Percentiles rank a stretch among this genome's conserved stretches.
Evolutionary conservation across 441 rosid species (phyloP).

Genomic region (Isatis lusitanica): DNA sequence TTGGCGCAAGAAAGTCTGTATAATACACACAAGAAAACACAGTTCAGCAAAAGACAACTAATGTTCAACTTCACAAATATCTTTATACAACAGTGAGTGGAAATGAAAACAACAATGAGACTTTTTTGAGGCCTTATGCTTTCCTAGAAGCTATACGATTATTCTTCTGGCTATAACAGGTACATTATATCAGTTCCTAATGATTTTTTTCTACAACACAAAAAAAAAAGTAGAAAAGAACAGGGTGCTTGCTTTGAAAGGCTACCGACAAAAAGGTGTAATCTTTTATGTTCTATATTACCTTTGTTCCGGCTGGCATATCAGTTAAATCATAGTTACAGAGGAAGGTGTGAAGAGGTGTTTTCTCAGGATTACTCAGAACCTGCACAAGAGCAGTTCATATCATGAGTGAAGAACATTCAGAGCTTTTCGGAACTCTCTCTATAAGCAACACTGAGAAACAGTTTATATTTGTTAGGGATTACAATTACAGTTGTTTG

Average conservation of each 20-base stretch:
- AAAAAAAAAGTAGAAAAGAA: not conserved
- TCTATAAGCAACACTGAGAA: slow-evolving; percentile 11
- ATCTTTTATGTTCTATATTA: slow-evolving; percentile 38
- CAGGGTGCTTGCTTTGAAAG: not conserved
- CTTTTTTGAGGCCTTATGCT: not conserved
- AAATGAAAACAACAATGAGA: not conserved
- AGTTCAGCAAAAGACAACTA: not conserved
- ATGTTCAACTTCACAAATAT: slow-evolving; percentile 5
- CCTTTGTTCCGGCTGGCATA: slow-evolving; percentile 96
- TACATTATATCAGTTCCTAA: not conserved
- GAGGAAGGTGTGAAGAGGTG: slow-evolving; percentile 91
- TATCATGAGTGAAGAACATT: slow-evolving; percentile 35
- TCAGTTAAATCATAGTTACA: slow-evolving; percentile 94
- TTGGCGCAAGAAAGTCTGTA: slow-evolving; percentile 92
- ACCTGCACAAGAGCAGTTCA: slow-evolving; percentile 54
- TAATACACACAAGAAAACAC: slow-evolving; percentile 20
- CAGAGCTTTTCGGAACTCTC: not conserved
- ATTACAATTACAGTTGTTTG: not conserved
- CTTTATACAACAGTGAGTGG: not conserved
- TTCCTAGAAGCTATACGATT: slow-evolving; percentile 8
- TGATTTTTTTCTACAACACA: not conserved
- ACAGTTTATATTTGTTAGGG: not conserved
- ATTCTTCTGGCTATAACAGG: slow-evolving; percentile 10
- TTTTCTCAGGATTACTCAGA: slow-evolving; percentile 96
- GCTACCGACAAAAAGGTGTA: not conserved